A percentile compares a stretch with the other conserved stretches of the same genome.
Conservation (phyloP, 257 asterid species). For the Fraxinus cuspidata region DNA sequence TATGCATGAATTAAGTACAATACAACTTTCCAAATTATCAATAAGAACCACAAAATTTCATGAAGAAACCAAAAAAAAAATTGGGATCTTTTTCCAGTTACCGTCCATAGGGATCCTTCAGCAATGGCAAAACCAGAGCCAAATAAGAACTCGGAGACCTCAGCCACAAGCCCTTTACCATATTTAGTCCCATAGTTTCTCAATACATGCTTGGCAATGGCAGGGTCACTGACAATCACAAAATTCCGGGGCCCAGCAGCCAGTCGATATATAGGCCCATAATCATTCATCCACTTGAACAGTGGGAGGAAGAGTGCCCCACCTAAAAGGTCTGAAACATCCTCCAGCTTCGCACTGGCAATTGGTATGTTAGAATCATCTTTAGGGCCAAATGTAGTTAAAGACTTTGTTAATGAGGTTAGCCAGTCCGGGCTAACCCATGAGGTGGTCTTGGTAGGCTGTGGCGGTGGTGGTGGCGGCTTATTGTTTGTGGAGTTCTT, state of each 20-base stretch:
- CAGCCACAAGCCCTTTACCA: slow-evolving; percentile 81
- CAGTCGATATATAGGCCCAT: slow-evolving; percentile 83
- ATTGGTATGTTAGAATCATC: slow-evolving; percentile 86
- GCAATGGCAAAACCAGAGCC: slow-evolving; percentile 99
- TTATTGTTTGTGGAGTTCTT: slow-evolving; percentile 49
- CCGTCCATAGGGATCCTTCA: slow-evolving; percentile 96
- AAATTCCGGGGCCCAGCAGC: slow-evolving; percentile 87
- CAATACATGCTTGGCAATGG: slow-evolving; percentile 83
- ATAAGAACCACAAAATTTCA: neutral
- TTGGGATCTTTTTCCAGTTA: slow-evolving; percentile 25
- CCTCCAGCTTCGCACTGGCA: slow-evolving; percentile 83
- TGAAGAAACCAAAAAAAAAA: neutral
- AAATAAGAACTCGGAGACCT: slow-evolving; percentile 92
- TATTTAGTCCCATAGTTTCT: slow-evolving; percentile 82
- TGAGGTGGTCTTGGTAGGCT: slow-evolving; percentile 45
- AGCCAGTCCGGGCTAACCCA: slow-evolving; percentile 97
- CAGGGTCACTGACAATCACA: slow-evolving; percentile 86
- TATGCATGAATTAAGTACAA: neutral
- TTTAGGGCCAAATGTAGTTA: slow-evolving; percentile 56
- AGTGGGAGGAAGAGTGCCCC: slow-evolving; percentile 92
- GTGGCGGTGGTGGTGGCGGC: slow-evolving; percentile 31
- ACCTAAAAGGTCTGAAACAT: slow-evolving; percentile 84
- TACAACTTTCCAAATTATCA: neutral
- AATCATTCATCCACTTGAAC: slow-evolving; percentile 88
- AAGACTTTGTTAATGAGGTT: slow-evolving; percentile 66